Conservation (phyloP, 768 basidiomycete genomes). For the Coprinellus aureogranulatus region DNA sequence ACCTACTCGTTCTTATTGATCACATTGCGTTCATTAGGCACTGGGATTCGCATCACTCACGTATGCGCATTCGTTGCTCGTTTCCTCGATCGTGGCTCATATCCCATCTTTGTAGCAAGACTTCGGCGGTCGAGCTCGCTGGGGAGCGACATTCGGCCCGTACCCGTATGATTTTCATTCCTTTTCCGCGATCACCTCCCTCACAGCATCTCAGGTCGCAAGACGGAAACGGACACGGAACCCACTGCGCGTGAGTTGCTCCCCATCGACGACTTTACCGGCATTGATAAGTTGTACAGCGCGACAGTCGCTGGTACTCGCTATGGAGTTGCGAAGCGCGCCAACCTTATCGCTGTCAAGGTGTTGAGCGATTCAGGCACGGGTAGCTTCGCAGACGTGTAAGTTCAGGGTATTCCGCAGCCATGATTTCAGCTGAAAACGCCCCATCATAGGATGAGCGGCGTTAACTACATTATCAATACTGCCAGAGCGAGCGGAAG, state of each 20-base stretch:
- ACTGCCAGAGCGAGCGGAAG: slow-evolving; percentile 16
- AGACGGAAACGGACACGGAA: background rate
- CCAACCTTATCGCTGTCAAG: slow-evolving; percentile 39
- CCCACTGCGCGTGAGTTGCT: background rate
- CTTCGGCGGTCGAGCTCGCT: too few species aligned
- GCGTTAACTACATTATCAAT: slow-evolving; percentile 26
- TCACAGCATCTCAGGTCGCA: too few species aligned
- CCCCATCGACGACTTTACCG: too few species aligned
- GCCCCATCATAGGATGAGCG: slow-evolving; percentile 17
- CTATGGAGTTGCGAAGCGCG: slow-evolving; percentile 26
- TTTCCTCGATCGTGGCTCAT: too few species aligned
- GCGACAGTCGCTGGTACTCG: slow-evolving; percentile 23
- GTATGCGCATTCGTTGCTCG: too few species aligned
- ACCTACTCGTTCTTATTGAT: too few species aligned
- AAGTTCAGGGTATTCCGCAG: slow-evolving; percentile 10
- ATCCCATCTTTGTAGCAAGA: too few species aligned
- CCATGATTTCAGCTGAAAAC: background rate
- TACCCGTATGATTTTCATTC: too few species aligned
- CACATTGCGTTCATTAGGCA: too few species aligned
- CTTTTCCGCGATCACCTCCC: too few species aligned
- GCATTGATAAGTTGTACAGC: slow-evolving; percentile 1
- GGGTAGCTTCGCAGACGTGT: slow-evolving; percentile 17
- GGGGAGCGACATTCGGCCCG: too few species aligned
- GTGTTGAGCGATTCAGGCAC: slow-evolving; percentile 34
- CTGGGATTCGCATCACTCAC: too few species aligned